Base-by-base conservation (phyloP, 495 filamentous ascomycete species). In the Penicillium macrosclerotiorum region DNA sequence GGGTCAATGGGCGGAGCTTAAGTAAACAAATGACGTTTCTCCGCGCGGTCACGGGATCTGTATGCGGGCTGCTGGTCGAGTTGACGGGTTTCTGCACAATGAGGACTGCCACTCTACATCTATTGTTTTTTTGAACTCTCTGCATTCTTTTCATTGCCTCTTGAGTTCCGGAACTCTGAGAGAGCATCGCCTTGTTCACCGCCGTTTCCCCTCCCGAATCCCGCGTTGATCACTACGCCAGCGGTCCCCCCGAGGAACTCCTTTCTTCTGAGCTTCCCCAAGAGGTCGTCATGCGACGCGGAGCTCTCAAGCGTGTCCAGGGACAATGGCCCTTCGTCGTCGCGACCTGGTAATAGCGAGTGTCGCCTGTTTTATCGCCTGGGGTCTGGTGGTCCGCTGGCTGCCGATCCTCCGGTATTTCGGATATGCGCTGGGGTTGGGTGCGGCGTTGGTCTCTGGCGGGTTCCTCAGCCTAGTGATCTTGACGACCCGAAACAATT, bases 301-400 rank as follows among this genome's bases (percentile, higher is more conserved):
- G 38, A 53, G 46, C 41, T 50, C 44, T 42, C 18, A 47, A 45
- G 34, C 48, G 25, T 48, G 33, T 53, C 36, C 40, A 64, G 62
- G 70, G 69, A 74, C 59, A 71, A 95, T 93, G 88, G 81, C 78
- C 78, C 79, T 92, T 74, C 81, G 76, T 65, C 78, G 78, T 71
- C 82, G 83, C 76, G 77, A 93, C 78, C 73, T 90, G 59, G 72
- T 82, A 60, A 57, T 90, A 55, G 81, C 85, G 54, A 78, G 78
- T 58, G 66, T 88, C 53, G 80, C 76, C 61, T 77, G 65, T 52
- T 95, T 95, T 64, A 76, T 96, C 54, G 80, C 89, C 51, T 96
- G 90, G 90, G 88, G 86, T 16, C 82, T 87, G 60, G 77, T 82
- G 24, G 81, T 88, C 48, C 79, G 83, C 68, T 93, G 87, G 85